phyloP scores from a whole-genome alignment of 78 protist species.

The Trichosphaerium sp. region DNA sequence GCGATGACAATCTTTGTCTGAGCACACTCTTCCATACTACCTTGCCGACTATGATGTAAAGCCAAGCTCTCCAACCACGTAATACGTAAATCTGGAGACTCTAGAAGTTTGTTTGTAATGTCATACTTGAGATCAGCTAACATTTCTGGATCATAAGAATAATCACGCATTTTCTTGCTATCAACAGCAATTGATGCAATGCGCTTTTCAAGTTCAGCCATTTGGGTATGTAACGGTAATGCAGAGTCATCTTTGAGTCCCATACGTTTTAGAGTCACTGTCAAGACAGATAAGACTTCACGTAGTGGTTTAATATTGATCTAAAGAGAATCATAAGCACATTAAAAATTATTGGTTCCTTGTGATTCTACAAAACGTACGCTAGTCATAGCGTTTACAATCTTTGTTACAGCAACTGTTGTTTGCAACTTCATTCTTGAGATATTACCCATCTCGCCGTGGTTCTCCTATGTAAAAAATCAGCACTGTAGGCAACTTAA shows the following conservation, averaged over 20 bases:
- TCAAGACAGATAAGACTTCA: too few relatives aligned
- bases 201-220: slow-evolving; percentile 21
- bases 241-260: too few relatives aligned
- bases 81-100: slow-evolving; percentile 45
- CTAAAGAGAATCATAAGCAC: too few relatives aligned
- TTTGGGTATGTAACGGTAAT: slow-evolving; percentile 12
- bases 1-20: slow-evolving; percentile 28
- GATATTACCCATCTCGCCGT: slow-evolving; percentile 10
- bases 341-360: too few relatives aligned
- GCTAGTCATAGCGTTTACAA: too few relatives aligned
- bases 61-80: slow-evolving; percentile 45
- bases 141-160: slow-evolving; percentile 40
- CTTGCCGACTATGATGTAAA: neutral
- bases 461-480: slow-evolving; percentile 14
- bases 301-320: too few relatives aligned
- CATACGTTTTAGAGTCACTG: too few relatives aligned
- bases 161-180: slow-evolving; percentile 24
- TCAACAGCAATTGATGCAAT: too few relatives aligned
- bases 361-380: too few relatives aligned
- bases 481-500: too few relatives aligned
- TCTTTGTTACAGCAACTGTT: slow-evolving; percentile 25
- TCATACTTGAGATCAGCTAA: slow-evolving; percentile 32
- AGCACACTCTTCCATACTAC: slow-evolving; percentile 32
- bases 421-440: slow-evolving; percentile 49
- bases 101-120: slow-evolving; percentile 20